Evolutionary conservation across 2,329 filamentous ascomycete genomes (phyloP), one percentile per base, ranked within the genome.

Genomic region (Zalaria obscura): DNA sequence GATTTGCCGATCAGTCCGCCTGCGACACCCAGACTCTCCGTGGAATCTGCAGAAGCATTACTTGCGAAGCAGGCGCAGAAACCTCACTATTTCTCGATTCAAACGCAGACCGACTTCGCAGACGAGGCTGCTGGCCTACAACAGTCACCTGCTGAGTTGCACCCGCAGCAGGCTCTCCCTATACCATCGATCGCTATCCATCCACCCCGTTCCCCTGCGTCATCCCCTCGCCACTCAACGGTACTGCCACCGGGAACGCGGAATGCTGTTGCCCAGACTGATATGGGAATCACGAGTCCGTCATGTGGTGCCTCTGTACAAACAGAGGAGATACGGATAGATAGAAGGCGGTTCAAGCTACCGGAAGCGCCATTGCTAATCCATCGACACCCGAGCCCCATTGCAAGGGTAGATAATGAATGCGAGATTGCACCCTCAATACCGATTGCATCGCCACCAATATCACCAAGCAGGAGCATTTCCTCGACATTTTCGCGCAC

Each of bases 291-390:
- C 31, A 52, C 67, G 6, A 56, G 60, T 26, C 58, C 65, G 11
- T 67, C 68, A 49, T 66, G 64, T 34, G 79, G 71, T 42, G 69
- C 63, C 36, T 76, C 73, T 2, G 72, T 88, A 44, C 91, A 98
- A 65, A 98, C 91, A 0, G 88, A 96, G 51, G 83, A 85, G 45
- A 95, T 96, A 44, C 76, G 84, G 42, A 75, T 93, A 4, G 88
- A 93, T 55, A 76, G 77, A 63, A 76, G 87, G 46, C 66, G 85
- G 36, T 75, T 81, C 46, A 79, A 78, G 49, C 68, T 94, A 26
- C 85, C 86, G 9, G 67, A 76, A 2, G 83, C 91, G 55, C 70
- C 94, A 29, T 77, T 87, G 42, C 86, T 39, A 10, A 41, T 38
- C 10, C 18, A 18, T 18, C 18, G 18, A 18, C 18, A 18, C 18